Base-by-base conservation (phyloP, 805 yeast genomes). In the Starmerella asiatica region DNA sequence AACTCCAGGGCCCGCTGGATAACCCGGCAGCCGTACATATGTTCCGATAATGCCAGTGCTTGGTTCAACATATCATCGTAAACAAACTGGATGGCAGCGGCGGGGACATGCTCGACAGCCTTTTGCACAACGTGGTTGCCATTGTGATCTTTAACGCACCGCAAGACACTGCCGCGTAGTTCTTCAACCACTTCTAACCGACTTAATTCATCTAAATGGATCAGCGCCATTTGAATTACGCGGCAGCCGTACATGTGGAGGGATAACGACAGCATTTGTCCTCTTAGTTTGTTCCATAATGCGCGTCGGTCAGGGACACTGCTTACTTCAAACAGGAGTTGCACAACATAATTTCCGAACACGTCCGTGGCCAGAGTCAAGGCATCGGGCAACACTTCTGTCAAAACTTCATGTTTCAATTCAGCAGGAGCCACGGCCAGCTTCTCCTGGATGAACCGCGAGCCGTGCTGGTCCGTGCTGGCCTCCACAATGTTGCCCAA, bases 101-200 rank as follows among this genome's bases (percentile, higher is more conserved):
- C 73, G 4, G 94, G 91, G 37, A 86, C 75, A 44, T 73, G 65
- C 61, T 91, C 98, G 50, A 91, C 82, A 1, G 94, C 77, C 58
- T 86, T 88, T 62, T 91, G 99, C 47, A 91, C 80, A 15, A 91
- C 98, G 60, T 91, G 99, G 59, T 91, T 91, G 48, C 97, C 98
- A 59, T 91, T 91, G 63, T 88, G 97, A 59, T 91, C 97, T 56
- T 84, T 84, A 44, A 88, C 81, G 59, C 88, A 71, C 42, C 70
- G 69, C 38, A 76, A 54, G 19, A 79, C 75, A 46, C 69, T 67
- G 32, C 68, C 69, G 38, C 68, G 71, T 45, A 91, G 64, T 60
- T 91, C 98, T 20, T 67, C 64, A 37, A 84, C 74, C 24, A 91
- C 67, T 26, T 59, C 59, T 21, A 77, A 67, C 59, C 82, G 91